Evolutionary conservation across 2,329 filamentous ascomycete species (phyloP).

Genomic region (Neophaeococcomyces aloes): DNA sequence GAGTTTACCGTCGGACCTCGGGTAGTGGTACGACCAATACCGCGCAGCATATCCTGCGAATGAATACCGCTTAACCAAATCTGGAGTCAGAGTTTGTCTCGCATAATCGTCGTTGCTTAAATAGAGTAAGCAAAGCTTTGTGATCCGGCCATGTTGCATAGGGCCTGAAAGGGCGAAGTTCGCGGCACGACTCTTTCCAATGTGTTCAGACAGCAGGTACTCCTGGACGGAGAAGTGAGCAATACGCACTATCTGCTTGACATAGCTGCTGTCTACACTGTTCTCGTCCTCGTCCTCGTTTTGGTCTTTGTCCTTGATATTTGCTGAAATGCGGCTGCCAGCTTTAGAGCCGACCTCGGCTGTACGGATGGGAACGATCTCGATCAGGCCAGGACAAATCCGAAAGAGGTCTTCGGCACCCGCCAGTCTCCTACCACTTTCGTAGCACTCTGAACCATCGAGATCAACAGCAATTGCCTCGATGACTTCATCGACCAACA

Average conservation of each 20-base stretch:
- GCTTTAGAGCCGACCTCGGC: too few relatives aligned
- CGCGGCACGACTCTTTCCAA: constrained; percentile 3
- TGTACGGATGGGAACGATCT: constrained; percentile 6
- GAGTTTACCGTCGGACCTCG: background rate
- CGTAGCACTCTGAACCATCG: constrained; percentile 16
- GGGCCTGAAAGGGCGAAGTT: constrained; percentile 24
- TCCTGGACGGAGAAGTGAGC: constrained; percentile 28
- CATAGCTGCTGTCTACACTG: too few relatives aligned
- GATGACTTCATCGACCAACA: constrained; percentile 21
- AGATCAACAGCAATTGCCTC: constrained; percentile 23
- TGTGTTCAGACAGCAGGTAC: constrained; percentile 25
- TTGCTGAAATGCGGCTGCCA: too few relatives aligned
- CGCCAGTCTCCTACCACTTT: constrained; percentile 15
- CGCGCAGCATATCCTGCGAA: constrained; percentile 12
- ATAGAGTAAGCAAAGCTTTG: constrained; percentile 12
- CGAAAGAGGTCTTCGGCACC: constrained; percentile 15
- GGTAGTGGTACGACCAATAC: constrained; percentile 11
- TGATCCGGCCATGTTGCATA: constrained; percentile 7
- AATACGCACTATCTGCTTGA: constrained; percentile 15
- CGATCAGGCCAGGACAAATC: constrained; percentile 23
- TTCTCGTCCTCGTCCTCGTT: background rate
- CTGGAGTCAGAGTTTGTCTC: constrained; percentile 2
- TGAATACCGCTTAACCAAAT: constrained; percentile 7
- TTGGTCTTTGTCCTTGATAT: background rate
- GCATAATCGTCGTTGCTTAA: constrained; percentile 7